Evolutionary conservation across 2,329 filamentous ascomycete genomes (phyloP), one percentile per base, ranked within the genome.

Genomic region (Coleophoma crateriformis): DNA sequence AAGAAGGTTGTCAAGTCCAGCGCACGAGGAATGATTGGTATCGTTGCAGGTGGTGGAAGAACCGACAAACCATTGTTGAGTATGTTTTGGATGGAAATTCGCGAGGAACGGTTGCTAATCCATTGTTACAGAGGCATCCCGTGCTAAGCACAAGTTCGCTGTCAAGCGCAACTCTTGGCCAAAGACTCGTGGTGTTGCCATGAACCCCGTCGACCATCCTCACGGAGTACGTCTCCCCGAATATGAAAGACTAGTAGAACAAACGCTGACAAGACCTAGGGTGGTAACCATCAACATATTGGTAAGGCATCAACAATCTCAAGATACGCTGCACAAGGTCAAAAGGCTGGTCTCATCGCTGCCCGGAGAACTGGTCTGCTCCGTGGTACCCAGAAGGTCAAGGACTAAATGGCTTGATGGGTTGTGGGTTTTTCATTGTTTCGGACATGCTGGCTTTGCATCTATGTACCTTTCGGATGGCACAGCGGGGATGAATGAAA

Each of bases 121-220:
- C 39, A 34, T 50, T 27, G 41, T 17, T 65, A 76, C 81, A 88
- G 85, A 99, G 92, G 94, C 94, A 69, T 97, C 92, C 70, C 90
- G 94, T 73, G 94, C 94, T 71, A 99, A 97, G 90, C 92, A 97
- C 75, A 99, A 99, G 88, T 99, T 96, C 81, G 90, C 91, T 67
- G 95, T 96, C 81, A 99, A 99, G 90, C 90, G 94, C 74, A 97
- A 99, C 90, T 92, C 85, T 72, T 99, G 94, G 94, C 94, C 94
- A 79, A 96, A 95, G 89, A 99, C 94, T 84, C 92, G 94, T 94
- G 94, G 94, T 96, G 94, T 99, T 87, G 94, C 94, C 78, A 99
- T 99, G 94, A 99, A 99, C 82, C 94, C 94, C 69, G 94, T 99
- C 70, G 94, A 99, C 80, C 94, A 99, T 85, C 88, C 88, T 76